A percentile compares a stretch with the other conserved stretches of the same genome.
These are phyloP conservation scores for Piper longum DNA, from an alignment of 164 flowering plant species.

Conservation along the genomic window DNA sequence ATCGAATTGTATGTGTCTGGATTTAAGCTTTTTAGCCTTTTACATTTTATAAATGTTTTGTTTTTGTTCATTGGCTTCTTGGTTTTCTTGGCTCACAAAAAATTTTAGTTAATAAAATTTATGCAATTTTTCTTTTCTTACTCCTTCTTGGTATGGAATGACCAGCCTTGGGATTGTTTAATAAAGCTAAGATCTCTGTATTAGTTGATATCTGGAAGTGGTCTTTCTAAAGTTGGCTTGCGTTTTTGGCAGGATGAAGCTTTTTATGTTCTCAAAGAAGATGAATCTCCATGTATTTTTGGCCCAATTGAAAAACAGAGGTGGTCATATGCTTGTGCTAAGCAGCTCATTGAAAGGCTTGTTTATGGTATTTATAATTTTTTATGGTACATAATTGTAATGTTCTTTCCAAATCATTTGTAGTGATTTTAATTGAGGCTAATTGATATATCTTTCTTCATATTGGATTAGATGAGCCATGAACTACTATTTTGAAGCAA, in stretches of 20 bases:
- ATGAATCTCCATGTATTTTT: neutral
- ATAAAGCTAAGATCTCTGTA: neutral
- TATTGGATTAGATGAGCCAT: no score
- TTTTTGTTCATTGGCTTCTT: no score
- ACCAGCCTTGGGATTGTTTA: no score
- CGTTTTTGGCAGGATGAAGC: conserved; percentile 1
- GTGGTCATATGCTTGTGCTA: conserved; percentile 49
- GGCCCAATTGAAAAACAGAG: conserved; percentile 34
- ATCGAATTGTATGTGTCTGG: no score
- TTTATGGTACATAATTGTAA: neutral
- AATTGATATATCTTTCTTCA: no score
- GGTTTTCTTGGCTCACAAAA: no score
- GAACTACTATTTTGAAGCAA: no score
- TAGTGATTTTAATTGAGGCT: neutral
- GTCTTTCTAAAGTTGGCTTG: neutral
- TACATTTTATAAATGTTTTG: no score
- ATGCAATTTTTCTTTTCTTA: neutral
- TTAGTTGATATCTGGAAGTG: neutral
- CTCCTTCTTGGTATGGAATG: neutral
- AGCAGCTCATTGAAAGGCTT: conserved; percentile 37
- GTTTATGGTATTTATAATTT: conserved; percentile 15
- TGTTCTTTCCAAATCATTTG: neutral
- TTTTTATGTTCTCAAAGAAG: no score
- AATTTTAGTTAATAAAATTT: no score
- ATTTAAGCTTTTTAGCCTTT: no score